phyloP scores from a whole-genome alignment of 2,329 filamentous ascomycete genomes.

The Penicillium thymicola region DNA sequence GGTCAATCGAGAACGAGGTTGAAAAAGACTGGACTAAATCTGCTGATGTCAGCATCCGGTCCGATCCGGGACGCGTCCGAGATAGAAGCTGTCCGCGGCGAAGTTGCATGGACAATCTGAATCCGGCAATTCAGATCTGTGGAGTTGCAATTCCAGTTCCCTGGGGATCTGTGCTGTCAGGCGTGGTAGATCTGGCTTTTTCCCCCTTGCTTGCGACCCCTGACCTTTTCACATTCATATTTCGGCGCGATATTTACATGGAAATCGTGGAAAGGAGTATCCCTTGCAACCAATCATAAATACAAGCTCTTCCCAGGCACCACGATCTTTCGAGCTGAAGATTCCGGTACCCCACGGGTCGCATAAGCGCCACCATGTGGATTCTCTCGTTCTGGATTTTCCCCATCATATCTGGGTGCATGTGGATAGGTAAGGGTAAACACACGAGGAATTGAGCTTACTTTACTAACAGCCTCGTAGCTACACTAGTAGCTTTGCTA shows the following conservation, averaged over 20 bases:
- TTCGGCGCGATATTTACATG: neutral
- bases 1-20: neutral
- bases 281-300: conserved; percentile 5
- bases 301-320: neutral
- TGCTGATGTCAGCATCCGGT: conserved; percentile 1
- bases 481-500: conserved; percentile 6
- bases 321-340: neutral
- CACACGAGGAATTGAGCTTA: neutral
- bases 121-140: neutral
- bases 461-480: neutral
- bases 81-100: neutral
- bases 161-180: neutral
- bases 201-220: neutral
- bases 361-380: conserved; percentile 4
- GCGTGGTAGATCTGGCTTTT: neutral
- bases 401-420: conserved; percentile 7
- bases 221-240: neutral
- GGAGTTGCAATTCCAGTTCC: neutral
- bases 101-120: neutral
- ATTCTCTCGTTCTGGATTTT: conserved; percentile 11
- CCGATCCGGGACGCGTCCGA: neutral
- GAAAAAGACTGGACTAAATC: neutral
- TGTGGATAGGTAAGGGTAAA: conserved; percentile 8
- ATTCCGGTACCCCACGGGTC: neutral
- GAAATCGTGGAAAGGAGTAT: neutral